Evolutionary conservation across 257 asterid genomes (phyloP), one percentile per base, ranked within the genome.

Genomic region (Mitragyna speciosa): DNA sequence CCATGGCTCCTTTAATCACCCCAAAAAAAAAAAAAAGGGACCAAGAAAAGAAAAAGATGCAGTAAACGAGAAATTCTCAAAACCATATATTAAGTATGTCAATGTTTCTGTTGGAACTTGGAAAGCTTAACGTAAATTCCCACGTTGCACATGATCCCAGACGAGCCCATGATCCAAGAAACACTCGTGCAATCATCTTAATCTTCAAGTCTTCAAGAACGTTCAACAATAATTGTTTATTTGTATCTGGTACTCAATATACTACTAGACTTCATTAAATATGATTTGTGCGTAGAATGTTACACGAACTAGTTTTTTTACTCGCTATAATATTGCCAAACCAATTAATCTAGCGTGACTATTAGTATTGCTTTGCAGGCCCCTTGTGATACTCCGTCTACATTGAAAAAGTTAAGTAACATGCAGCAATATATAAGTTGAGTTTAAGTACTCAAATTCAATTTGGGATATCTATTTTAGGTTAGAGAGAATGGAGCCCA

Each of bases 61-160:
- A n/a, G 66, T 22, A n/a, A 59, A 6, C 66, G 28, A 59, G 33
- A 61, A 61, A 20, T 20, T 22, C 2, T 11, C 67, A 61, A 24
- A 61, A 48, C 48, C 22, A 20, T 11, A 66, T 67, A 20, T 49
- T 61, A 61, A 43, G 66, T 63, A 58, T 41, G 78, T 65, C 49
- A 47, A 72, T 80, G 68, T n/a, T 68, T 67, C 75, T 79, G 72
- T 79, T 52, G 76, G 73, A 11, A 41, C 28, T 33, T 10, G 61
- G 61, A 79, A 33, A 69, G 24, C 73, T 12, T 39, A 77, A 83
- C 84, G 83, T 83, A 43, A 66, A 83, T 65, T 77, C 69, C 41
- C 51, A 86, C 79, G 86, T 73, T 31, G 41, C 84, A 52, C 86
- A 85, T 79, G 86, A 85, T 85, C 86, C 89, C 83, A 85, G 81